Evolutionary conservation across 2,329 filamentous ascomycete genomes (phyloP).

Genomic region (Bimuria novae-zelandiae): DNA sequence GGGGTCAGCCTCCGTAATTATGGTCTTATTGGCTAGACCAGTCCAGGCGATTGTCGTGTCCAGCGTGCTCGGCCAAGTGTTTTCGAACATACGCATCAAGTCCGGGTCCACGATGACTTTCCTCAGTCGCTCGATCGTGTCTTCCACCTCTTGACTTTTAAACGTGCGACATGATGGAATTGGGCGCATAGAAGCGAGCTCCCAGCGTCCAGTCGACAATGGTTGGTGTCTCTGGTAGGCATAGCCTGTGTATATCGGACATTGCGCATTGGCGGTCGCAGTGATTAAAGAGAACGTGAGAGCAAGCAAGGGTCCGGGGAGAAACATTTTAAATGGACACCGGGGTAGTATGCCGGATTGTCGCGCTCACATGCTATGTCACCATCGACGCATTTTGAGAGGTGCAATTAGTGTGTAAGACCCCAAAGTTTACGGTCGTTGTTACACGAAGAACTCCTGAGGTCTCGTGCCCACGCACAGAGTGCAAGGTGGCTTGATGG

Average conservation of each 20-base stretch:
- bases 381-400: too few relatives aligned
- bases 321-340: background rate
- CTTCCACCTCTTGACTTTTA: slow-evolving; percentile 48
- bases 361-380: too few relatives aligned
- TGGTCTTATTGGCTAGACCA: slow-evolving; percentile 58
- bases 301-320: slow-evolving; percentile 7
- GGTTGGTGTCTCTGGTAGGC: slow-evolving; percentile 47
- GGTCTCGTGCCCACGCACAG: background rate
- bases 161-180: slow-evolving; percentile 53
- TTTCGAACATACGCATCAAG: slow-evolving; percentile 70
- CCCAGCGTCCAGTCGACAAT: slow-evolving; percentile 47
- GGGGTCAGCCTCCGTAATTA: background rate
- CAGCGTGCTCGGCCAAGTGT: slow-evolving; percentile 75
- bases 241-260: slow-evolving; percentile 51
- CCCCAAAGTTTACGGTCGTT: background rate
- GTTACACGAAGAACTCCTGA: background rate
- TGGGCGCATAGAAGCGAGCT: slow-evolving; percentile 52
- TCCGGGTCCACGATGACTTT: slow-evolving; percentile 58
- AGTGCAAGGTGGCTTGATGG: slow-evolving; percentile 8
- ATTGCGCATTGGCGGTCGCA: slow-evolving; percentile 38
- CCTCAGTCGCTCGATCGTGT: slow-evolving; percentile 39
- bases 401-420: too few relatives aligned
- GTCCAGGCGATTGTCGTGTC: slow-evolving; percentile 74
- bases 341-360: too few relatives aligned
- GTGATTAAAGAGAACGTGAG: slow-evolving; percentile 13